These are phyloP conservation scores for Cryptococcus hybrid DNA, from an alignment of 1,284 basidiomycete species.

Conservation along the genomic window DNA sequence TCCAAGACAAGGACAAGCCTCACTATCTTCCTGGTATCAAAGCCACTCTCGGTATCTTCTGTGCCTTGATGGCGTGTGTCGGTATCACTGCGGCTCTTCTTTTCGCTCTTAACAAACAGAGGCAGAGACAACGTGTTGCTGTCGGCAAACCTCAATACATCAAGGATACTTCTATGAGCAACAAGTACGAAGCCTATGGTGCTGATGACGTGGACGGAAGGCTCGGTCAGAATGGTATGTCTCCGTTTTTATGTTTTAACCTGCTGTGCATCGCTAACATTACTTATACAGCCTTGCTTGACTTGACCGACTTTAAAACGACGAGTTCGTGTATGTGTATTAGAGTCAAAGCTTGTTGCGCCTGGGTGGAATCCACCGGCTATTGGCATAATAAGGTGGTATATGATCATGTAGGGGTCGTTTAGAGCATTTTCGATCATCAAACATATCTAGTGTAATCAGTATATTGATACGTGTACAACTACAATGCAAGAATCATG, in stretches of 20 bases:
- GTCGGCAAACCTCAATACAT: slow-evolving; percentile 43
- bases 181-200: slow-evolving; percentile 34
- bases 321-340: slow-evolving; percentile 31
- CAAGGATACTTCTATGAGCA: slow-evolving; percentile 43
- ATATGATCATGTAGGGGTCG: no score
- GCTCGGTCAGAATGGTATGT: slow-evolving; percentile 21
- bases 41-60: slow-evolving; percentile 44
- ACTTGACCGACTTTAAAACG: slow-evolving; percentile 44
- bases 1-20: slow-evolving; percentile 43
- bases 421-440: no score
- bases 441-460: no score
- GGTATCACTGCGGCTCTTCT: slow-evolving; percentile 34
- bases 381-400: no score
- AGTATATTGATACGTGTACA: no score
- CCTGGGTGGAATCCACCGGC: no score
- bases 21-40: slow-evolving; percentile 43
- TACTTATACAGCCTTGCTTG: slow-evolving; percentile 14
- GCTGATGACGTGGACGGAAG: slow-evolving; percentile 8
- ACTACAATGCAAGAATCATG: no score
- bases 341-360: not conserved
- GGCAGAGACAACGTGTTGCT: slow-evolving; percentile 41
- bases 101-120: slow-evolving; percentile 38
- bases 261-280: not conserved
- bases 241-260: no score
- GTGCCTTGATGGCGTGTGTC: slow-evolving; percentile 33